Percentiles rank a stretch among this genome's conserved stretches.
phyloP scores from a whole-genome alignment of 768 basidiomycete species.

The Pholiota conissans region DNA sequence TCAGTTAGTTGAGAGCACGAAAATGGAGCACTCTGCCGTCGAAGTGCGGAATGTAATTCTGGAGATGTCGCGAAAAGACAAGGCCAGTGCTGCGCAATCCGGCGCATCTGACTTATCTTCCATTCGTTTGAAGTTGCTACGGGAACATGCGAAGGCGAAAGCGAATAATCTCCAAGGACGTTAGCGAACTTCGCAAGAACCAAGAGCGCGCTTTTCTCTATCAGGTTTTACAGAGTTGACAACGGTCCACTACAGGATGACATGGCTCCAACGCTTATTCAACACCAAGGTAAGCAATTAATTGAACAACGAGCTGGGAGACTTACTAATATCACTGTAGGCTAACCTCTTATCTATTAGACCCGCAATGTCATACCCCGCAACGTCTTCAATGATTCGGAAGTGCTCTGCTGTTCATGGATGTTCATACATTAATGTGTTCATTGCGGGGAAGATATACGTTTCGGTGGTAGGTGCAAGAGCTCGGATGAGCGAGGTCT shows the following conservation, averaged over 20 bases:
- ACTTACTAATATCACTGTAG: conserved; percentile 87
- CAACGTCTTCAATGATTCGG: conserved; percentile 66
- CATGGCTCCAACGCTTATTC: conserved; percentile 88
- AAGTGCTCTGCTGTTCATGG: conserved; percentile 88
- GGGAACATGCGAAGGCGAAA: too few species aligned
- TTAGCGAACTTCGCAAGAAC: too few species aligned
- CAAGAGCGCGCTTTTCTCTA: too few species aligned
- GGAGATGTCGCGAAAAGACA: neutral
- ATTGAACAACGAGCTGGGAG: neutral
- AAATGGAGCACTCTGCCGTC: too few species aligned
- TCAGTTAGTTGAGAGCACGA: neutral
- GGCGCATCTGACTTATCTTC: too few species aligned
- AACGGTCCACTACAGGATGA: conserved; percentile 68
- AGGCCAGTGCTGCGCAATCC: too few species aligned
- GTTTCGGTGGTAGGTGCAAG: conserved; percentile 83
- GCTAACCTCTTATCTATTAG: conserved; percentile 88
- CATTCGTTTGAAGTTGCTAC: neutral
- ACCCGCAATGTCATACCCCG: conserved; percentile 80
- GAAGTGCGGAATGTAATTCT: neutral
- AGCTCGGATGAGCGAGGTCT: conserved; percentile 84
- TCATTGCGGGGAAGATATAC: conserved; percentile 97
- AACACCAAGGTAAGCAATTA: neutral
- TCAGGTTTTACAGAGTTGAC: conserved; percentile 28
- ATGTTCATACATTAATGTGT: conserved; percentile 96
- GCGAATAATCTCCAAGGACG: too few species aligned